phyloP scores from a whole-genome alignment of 1,139 yeast genomes.

The Meyerozyma athensensis region DNA sequence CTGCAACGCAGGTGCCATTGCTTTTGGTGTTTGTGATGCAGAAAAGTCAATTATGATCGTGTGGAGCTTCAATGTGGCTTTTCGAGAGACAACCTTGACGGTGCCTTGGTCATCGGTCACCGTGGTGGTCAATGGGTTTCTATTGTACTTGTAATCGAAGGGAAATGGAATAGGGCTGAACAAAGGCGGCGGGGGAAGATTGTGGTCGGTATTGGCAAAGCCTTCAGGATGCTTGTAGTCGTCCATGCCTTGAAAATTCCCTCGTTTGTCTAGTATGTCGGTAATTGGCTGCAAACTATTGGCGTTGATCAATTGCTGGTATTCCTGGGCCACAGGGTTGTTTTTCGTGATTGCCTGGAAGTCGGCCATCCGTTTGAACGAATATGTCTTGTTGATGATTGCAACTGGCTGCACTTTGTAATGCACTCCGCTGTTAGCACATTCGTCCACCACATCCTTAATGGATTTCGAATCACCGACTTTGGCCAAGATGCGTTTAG shows the following conservation, averaged over 20 bases:
- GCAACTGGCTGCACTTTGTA: conserved; percentile 58
- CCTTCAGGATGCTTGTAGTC: conserved; percentile 26
- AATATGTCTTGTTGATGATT: conserved; percentile 63
- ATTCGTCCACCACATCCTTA: not conserved
- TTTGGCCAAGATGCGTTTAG: conserved; percentile 33
- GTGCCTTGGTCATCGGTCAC: conserved; percentile 61
- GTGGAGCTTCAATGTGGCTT: conserved; percentile 38
- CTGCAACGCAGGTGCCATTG: conserved; percentile 34
- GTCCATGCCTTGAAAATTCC: conserved; percentile 25
- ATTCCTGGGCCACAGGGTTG: conserved; percentile 42
- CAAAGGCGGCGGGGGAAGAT: conserved; percentile 82
- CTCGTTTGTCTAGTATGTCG: conserved; percentile 37
- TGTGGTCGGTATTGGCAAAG: conserved; percentile 46
- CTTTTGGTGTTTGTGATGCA: conserved; percentile 24
- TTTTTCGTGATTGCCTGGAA: conserved; percentile 69
- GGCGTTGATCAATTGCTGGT: conserved; percentile 23
- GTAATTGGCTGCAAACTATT: conserved; percentile 34
- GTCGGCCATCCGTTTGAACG: conserved; percentile 84
- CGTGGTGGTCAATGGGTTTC: conserved; percentile 48
- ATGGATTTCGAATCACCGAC: not conserved
- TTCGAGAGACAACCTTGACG: conserved; percentile 35
- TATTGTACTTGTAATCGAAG: conserved; percentile 50
- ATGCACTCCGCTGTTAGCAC: conserved; percentile 15
- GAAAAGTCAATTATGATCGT: conserved; percentile 40
- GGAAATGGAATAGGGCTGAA: conserved; percentile 76